Percentiles rank a stretch among this genome's conserved stretches.
Evolutionary conservation across 2,329 filamentous ascomycete genomes (phyloP).

Genomic region (Fusarium incarnatum): DNA sequence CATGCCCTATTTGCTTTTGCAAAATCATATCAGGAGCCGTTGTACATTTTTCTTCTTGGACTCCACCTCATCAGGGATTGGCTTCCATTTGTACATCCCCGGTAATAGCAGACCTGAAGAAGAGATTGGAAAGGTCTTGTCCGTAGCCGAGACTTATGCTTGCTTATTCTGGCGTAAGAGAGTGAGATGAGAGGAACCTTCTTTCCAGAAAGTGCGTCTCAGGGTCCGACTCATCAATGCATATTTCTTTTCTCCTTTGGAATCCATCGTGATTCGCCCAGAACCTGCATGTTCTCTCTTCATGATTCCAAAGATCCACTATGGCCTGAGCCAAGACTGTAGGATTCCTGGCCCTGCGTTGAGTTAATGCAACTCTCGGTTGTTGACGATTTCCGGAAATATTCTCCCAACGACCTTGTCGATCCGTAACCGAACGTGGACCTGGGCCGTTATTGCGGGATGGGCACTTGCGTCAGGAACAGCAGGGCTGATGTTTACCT

Average conservation of each 20-base stretch:
- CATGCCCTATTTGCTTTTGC: slow-evolving; percentile 3
- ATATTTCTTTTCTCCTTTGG: not conserved
- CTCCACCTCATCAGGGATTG: slow-evolving; percentile 24
- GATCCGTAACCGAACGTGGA: slow-evolving; percentile 12
- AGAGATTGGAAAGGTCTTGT: not conserved
- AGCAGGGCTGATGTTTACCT: not conserved
- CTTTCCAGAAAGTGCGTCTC: not conserved
- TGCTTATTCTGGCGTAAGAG: not conserved
- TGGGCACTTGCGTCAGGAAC: not conserved
- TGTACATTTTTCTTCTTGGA: not conserved
- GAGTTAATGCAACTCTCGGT: not conserved
- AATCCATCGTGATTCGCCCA: not conserved
- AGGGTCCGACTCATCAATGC: not conserved
- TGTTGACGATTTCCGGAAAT: not conserved
- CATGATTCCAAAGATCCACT: slow-evolving; percentile 1
- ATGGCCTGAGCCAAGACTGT: slow-evolving; percentile 5
- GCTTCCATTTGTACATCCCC: not conserved
- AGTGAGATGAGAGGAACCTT: not conserved
- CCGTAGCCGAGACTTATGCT: not conserved
- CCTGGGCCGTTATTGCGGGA: slow-evolving; percentile 1
- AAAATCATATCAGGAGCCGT: slow-evolving; percentile 11
- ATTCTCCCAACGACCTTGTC: not conserved
- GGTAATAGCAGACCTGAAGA: not conserved
- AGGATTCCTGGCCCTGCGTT: not conserved
- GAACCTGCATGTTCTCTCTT: not conserved